phyloP scores from a whole-genome alignment of 805 yeast genomes.

The Zygoascus flipseniorum region DNA sequence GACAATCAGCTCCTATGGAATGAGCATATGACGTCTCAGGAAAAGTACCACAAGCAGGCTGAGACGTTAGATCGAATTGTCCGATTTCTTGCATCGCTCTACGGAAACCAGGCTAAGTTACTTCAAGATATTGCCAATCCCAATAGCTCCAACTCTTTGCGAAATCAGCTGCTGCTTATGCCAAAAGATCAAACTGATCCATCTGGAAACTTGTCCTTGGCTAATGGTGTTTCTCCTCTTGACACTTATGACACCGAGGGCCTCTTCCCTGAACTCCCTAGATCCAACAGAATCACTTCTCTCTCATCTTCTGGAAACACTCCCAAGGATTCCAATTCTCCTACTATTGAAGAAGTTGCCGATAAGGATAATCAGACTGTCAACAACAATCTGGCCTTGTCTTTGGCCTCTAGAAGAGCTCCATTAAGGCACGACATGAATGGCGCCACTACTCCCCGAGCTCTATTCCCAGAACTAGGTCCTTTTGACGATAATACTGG shows the following conservation, averaged over 20 bases:
- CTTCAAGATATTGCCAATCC: conserved; percentile 24
- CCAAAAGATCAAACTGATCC: conserved; percentile 3
- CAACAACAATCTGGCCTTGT: conserved; percentile 1
- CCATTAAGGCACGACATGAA: background rate
- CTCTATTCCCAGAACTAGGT: conserved; percentile 13
- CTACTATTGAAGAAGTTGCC: background rate
- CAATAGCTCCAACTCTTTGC: background rate
- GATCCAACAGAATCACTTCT: background rate
- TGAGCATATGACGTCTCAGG: conserved; percentile 75
- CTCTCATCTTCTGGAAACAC: background rate
- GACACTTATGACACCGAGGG: background rate
- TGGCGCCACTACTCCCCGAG: conserved; percentile 8
- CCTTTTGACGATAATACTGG: conserved; percentile 2
- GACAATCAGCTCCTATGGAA: conserved; percentile 91
- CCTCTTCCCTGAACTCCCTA: background rate
- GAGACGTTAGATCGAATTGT: conserved; percentile 82
- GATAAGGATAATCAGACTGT: background rate
- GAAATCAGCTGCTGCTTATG: conserved; percentile 11
- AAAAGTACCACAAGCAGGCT: conserved; percentile 75
- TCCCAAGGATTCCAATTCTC: background rate
- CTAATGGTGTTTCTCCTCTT: background rate
- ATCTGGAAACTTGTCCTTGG: background rate
- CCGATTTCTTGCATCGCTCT: conserved; percentile 76
- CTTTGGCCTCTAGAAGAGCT: background rate
- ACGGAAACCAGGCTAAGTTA: conserved; percentile 53